phyloP scores from a whole-genome alignment of 2,329 filamentous ascomycete genomes.

The Gnomoniopsis smithogilvyi region DNA sequence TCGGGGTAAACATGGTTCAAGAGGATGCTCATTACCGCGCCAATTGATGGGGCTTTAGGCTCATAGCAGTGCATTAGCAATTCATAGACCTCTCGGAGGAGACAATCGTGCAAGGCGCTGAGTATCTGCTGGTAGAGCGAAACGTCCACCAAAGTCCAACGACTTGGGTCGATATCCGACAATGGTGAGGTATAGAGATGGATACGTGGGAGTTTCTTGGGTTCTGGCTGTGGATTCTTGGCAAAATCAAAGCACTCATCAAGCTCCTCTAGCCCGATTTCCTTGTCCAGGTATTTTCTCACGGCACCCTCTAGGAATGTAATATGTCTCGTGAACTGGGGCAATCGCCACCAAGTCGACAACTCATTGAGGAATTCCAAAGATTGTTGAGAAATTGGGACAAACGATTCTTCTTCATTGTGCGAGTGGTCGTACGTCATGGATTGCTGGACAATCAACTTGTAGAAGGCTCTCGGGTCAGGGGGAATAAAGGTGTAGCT shows the following conservation, averaged over 20 bases:
- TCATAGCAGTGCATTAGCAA: slow-evolving; percentile 88
- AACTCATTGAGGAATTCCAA: slow-evolving; percentile 82
- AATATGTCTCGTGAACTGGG: slow-evolving; percentile 75
- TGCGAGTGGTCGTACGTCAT: slow-evolving; percentile 63
- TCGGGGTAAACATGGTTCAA: slow-evolving; percentile 81
- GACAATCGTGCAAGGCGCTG: slow-evolving; percentile 70
- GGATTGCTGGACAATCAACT: slow-evolving; percentile 75
- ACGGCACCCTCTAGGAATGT: slow-evolving; percentile 80
- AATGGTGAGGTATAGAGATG: slow-evolving; percentile 49
- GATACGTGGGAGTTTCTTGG: slow-evolving; percentile 60
- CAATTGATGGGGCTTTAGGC: slow-evolving; percentile 77
- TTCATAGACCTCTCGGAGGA: slow-evolving; percentile 84
- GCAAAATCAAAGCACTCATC: slow-evolving; percentile 80
- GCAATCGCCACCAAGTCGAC: slow-evolving; percentile 83
- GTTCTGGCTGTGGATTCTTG: slow-evolving; percentile 67
- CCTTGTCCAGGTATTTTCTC: slow-evolving; percentile 80
- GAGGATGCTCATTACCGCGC: slow-evolving; percentile 74
- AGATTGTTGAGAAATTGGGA: slow-evolving; percentile 71
- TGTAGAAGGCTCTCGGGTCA: slow-evolving; percentile 79
- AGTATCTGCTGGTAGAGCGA: slow-evolving; percentile 73
- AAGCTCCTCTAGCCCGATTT: slow-evolving; percentile 76
- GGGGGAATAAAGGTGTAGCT: slow-evolving; percentile 87
- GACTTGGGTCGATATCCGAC: slow-evolving; percentile 53
- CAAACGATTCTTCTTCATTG: slow-evolving; percentile 45
- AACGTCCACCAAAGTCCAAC: slow-evolving; percentile 69